These are phyloP conservation scores for Cladosporium colombiae DNA, from an alignment of 2,329 filamentous ascomycete genomes.

Conservation along the genomic window DNA sequence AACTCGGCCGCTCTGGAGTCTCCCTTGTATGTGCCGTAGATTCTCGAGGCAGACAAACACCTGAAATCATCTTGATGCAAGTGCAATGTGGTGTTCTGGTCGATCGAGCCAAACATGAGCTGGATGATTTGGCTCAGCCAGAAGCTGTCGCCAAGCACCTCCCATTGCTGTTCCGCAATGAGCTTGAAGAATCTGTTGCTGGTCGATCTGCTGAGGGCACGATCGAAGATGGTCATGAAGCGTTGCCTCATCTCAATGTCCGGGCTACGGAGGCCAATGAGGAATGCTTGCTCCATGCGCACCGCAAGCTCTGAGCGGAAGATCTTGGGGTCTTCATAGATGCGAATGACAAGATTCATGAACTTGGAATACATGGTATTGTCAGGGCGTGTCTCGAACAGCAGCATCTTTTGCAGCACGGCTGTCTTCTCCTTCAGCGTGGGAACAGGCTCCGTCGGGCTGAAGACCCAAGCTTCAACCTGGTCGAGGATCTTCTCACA, in stretches of 20 bases:
- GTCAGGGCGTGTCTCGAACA: slow-evolving; percentile 85
- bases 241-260: slow-evolving; percentile 96
- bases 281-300: slow-evolving; percentile 94
- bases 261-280: slow-evolving; percentile 88
- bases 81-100: slow-evolving; percentile 76
- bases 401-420: slow-evolving; percentile 97
- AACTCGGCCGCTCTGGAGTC: slow-evolving; percentile 64
- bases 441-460: slow-evolving; percentile 90
- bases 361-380: slow-evolving; percentile 87
- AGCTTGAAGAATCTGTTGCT: slow-evolving; percentile 88
- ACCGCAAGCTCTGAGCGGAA: slow-evolving; percentile 94
- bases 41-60: slow-evolving; percentile 69
- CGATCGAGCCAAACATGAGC: slow-evolving; percentile 84
- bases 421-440: slow-evolving; percentile 99
- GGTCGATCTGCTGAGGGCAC: slow-evolving; percentile 87
- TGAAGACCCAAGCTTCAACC: slow-evolving; percentile 95
- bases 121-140: slow-evolving; percentile 97
- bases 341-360: slow-evolving; percentile 91
- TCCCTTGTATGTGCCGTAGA: slow-evolving; percentile 72
- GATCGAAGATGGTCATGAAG: slow-evolving; percentile 95
- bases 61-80: slow-evolving; percentile 84
- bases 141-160: slow-evolving; percentile 89
- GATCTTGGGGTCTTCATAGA: slow-evolving; percentile 97
- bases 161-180: slow-evolving; percentile 92
- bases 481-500: slow-evolving; percentile 92